Conservation (phyloP, 1,284 basidiomycete species). For the Ustilago curta region DNA sequence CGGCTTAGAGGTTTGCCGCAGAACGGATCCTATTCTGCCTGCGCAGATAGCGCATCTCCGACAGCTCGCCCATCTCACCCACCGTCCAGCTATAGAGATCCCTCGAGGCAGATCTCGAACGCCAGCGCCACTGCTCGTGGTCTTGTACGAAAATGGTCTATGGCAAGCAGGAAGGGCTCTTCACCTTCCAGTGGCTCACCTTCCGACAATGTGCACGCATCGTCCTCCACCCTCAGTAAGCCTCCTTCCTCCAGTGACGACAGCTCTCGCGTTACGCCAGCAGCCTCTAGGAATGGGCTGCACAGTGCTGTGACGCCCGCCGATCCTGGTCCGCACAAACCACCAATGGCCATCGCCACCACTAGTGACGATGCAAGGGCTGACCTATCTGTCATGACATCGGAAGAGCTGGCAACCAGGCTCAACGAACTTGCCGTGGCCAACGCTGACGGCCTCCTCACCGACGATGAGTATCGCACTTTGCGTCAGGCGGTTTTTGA, state of each 20-base stretch:
- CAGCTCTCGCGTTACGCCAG: not conserved
- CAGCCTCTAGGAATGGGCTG: not conserved
- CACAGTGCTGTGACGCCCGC: not conserved
- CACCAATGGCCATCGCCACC: not conserved
- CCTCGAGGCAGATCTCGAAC: not conserved
- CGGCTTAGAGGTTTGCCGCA: constrained; percentile 1
- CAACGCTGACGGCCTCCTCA: constrained; percentile 58
- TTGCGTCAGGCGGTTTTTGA: constrained; percentile 57
- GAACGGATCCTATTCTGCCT: not conserved
- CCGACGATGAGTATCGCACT: constrained; percentile 57
- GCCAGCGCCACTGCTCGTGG: constrained; percentile 2
- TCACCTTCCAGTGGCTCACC: not conserved
- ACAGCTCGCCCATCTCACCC: constrained; percentile 14
- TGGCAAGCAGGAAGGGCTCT: constrained; percentile 10
- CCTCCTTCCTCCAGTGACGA: not conserved
- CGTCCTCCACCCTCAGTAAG: not conserved
- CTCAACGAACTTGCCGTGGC: constrained; percentile 63
- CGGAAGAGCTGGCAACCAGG: constrained; percentile 43
- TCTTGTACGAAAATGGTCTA: constrained; percentile 22
- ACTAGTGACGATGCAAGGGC: not conserved
- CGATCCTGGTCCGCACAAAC: not conserved
- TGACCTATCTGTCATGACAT: constrained; percentile 36
- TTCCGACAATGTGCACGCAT: not conserved
- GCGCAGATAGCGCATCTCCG: not conserved
- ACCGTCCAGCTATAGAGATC: constrained; percentile 26